phyloP scores from a whole-genome alignment of 2,329 filamentous ascomycete species.

The Cryoendolithus antarcticus region DNA sequence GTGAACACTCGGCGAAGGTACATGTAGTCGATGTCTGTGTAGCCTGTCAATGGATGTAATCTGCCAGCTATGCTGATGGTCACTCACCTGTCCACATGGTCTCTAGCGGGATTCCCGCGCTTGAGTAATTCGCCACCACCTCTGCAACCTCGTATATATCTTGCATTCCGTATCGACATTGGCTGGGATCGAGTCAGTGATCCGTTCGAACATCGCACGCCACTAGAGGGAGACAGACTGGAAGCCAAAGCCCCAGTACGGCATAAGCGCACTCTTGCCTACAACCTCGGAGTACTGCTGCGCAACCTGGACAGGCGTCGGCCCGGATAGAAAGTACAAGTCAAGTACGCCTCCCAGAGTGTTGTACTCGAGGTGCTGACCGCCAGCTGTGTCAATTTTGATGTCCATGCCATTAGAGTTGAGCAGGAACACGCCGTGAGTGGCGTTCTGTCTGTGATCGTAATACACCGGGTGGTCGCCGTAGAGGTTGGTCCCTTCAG shows the following conservation, averaged over 20 bases:
- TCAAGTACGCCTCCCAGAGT: constrained; percentile 65
- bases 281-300: constrained; percentile 39
- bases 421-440: constrained; percentile 54
- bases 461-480: constrained; percentile 65
- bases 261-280: constrained; percentile 36
- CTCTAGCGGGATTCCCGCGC: constrained; percentile 47
- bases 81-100: constrained; percentile 33
- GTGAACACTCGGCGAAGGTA: constrained; percentile 47
- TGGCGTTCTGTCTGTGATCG: constrained; percentile 49
- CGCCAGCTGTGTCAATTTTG: constrained; percentile 52
- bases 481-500: constrained; percentile 54
- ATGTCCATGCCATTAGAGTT: constrained; percentile 68
- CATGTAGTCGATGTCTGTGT: constrained; percentile 23
- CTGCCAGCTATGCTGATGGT: no score
- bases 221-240: constrained; percentile 31
- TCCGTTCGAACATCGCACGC: constrained; percentile 12
- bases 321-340: constrained; percentile 41
- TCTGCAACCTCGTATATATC: constrained; percentile 55
- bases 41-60: neutral
- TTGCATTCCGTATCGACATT: constrained; percentile 32
- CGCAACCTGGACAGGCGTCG: constrained; percentile 33
- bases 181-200: neutral
- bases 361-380: constrained; percentile 69
- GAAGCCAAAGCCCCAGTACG: constrained; percentile 42
- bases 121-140: constrained; percentile 54